Evolutionary conservation across 495 filamentous ascomycete species (phyloP).

Genomic region (Penicillium malachiteum): DNA sequence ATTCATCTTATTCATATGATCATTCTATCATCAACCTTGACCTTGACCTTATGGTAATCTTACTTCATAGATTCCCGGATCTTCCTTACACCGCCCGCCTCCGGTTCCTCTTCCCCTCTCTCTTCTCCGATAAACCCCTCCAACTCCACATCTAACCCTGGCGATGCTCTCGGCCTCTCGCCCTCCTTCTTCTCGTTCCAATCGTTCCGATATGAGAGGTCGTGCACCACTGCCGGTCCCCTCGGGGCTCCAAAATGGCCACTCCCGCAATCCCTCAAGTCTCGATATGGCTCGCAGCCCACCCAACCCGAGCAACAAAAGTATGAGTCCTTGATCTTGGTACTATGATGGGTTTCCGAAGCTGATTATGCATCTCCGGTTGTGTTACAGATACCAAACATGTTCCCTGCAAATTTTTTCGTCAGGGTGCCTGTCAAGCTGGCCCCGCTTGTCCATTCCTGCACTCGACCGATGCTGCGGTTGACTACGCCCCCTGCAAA

Average conservation of each 20-base stretch:
- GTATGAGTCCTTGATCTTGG: slow-evolving; percentile 42
- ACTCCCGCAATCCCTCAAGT: slow-evolving; percentile 47
- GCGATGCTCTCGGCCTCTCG: slow-evolving; percentile 28
- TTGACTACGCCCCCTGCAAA: slow-evolving; percentile 88
- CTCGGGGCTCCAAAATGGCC: slow-evolving; percentile 44
- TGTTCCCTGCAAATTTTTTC: slow-evolving; percentile 99
- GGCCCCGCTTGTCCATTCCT: slow-evolving; percentile 94
- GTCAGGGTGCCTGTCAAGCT: slow-evolving; percentile 93
- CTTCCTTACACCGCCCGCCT: slow-evolving; percentile 17
- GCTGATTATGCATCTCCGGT: slow-evolving; percentile 19
- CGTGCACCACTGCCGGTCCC: slow-evolving; percentile 43
- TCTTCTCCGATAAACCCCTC: slow-evolving; percentile 32
- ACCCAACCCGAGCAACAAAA: slow-evolving; percentile 68
- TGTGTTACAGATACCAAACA: slow-evolving; percentile 78
- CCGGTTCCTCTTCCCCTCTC: slow-evolving; percentile 16
- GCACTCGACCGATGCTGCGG: slow-evolving; percentile 77
- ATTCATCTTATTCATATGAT: neutral
- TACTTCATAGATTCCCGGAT: slow-evolving; percentile 5
- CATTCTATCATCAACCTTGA: neutral
- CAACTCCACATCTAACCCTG: slow-evolving; percentile 13
- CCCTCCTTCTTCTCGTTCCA: slow-evolving; percentile 22
- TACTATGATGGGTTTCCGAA: neutral
- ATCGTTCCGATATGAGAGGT: slow-evolving; percentile 44
- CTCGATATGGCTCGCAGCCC: slow-evolving; percentile 67
- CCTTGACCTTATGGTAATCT: neutral